These are phyloP conservation scores for Laetiporus sulphureus DNA, from an alignment of 1,284 basidiomycete genomes.

Conservation along the genomic window DNA sequence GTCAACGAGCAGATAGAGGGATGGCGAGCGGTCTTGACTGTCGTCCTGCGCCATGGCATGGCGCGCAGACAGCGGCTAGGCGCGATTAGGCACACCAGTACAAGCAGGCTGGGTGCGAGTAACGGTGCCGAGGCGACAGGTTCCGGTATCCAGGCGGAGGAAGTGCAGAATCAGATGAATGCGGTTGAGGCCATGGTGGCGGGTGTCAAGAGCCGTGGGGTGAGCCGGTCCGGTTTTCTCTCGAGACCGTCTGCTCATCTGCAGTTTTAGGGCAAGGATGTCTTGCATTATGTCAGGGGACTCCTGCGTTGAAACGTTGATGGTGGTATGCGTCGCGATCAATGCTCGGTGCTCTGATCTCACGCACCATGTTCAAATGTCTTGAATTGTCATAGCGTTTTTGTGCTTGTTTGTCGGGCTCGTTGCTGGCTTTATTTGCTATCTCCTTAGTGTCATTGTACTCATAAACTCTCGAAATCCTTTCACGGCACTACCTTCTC, in stretches of 20 bases:
- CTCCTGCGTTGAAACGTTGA: slow-evolving; percentile 43
- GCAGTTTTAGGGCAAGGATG: slow-evolving; percentile 53
- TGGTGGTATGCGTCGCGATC: slow-evolving; percentile 11
- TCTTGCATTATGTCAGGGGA: slow-evolving; percentile 67
- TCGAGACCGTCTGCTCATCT: background rate
- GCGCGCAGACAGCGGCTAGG: slow-evolving; percentile 47
- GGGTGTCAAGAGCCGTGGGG: slow-evolving; percentile 65
- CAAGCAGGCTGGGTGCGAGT: slow-evolving; percentile 9
- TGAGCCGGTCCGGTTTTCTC: slow-evolving; percentile 30
- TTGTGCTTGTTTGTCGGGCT: no score
- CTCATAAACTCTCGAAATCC: no score
- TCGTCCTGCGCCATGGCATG: slow-evolving; percentile 58
- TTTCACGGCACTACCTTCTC: no score
- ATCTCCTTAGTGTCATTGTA: no score
- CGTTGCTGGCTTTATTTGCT: no score
- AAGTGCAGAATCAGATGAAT: slow-evolving; percentile 37
- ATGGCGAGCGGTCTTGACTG: slow-evolving; percentile 66
- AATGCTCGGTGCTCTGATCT: no score
- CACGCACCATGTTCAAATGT: no score
- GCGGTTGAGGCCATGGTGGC: slow-evolving; percentile 67
- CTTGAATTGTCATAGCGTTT: no score
- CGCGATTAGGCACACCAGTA: slow-evolving; percentile 22
- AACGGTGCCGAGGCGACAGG: slow-evolving; percentile 5
- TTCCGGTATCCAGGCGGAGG: slow-evolving; percentile 6
- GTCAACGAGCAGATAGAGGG: slow-evolving; percentile 49